phyloP scores from a whole-genome alignment of 1,284 basidiomycete genomes.

The Austropuccinia psidii region DNA sequence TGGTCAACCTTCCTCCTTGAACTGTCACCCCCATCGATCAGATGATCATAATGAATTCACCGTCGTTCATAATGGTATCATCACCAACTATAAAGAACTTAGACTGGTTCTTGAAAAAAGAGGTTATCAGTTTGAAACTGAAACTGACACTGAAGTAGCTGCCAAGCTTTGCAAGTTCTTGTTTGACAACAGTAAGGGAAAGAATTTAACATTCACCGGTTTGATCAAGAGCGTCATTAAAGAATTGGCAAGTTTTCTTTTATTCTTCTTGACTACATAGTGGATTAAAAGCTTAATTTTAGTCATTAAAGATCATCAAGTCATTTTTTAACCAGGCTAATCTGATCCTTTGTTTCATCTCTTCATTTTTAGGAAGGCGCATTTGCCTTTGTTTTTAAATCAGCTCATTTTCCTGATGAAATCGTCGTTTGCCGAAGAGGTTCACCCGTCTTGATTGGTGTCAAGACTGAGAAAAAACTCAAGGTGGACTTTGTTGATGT shows the following conservation, averaged over 20 bases:
- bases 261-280: background rate
- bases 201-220: slow-evolving; percentile 79
- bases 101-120: slow-evolving; percentile 89
- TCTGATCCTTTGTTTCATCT: background rate
- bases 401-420: slow-evolving; percentile 89
- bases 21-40: slow-evolving; percentile 93
- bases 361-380: slow-evolving; percentile 63
- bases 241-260: slow-evolving; percentile 59
- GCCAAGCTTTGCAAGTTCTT: slow-evolving; percentile 95
- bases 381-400: slow-evolving; percentile 99
- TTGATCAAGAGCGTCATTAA: slow-evolving; percentile 93
- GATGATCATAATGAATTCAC: slow-evolving; percentile 77
- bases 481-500: slow-evolving; percentile 99
- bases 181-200: slow-evolving; percentile 84
- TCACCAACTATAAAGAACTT: slow-evolving; percentile 80
- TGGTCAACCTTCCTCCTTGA: slow-evolving; percentile 60
- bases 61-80: slow-evolving; percentile 98
- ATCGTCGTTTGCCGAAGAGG: slow-evolving; percentile 92
- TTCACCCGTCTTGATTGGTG: slow-evolving; percentile 92
- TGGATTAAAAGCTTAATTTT: no score
- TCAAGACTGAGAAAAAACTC: slow-evolving; percentile 99
- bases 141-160: slow-evolving; percentile 97
- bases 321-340: background rate
- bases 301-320: background rate
- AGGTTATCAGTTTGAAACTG: slow-evolving; percentile 87